These are phyloP conservation scores for Neonectria ditissima DNA, from an alignment of 2,329 filamentous ascomycete genomes.

Conservation along the genomic window DNA sequence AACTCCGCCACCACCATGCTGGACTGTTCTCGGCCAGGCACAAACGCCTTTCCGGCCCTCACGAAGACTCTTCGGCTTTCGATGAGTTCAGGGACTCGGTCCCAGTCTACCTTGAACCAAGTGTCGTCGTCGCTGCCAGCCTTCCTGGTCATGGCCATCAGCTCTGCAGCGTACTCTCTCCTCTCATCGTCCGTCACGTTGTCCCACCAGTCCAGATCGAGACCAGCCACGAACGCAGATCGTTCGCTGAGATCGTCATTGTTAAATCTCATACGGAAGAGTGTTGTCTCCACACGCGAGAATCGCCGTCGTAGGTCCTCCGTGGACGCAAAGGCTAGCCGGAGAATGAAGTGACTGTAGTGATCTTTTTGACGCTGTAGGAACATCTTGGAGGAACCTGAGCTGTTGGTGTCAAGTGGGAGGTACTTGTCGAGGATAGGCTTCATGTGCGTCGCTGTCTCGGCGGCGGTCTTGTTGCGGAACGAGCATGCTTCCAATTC, in stretches of 20 bases:
- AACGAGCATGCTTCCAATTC: conserved; percentile 96
- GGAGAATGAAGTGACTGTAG: conserved; percentile 96
- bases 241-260: conserved; percentile 81
- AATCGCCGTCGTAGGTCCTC: conserved; percentile 92
- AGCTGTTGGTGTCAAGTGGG: conserved; percentile 81
- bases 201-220: conserved; percentile 93
- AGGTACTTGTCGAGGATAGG: conserved; percentile 89
- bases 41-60: conserved; percentile 86
- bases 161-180: conserved; percentile 68
- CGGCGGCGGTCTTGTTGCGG: conserved; percentile 85
- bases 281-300: conserved; percentile 84
- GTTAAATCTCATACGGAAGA: conserved; percentile 86
- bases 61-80: conserved; percentile 83
- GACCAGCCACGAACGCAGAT: conserved; percentile 77
- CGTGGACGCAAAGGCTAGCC: conserved; percentile 90
- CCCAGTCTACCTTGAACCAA: conserved; percentile 98
- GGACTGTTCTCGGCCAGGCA: conserved; percentile 86
- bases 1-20: conserved; percentile 94
- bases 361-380: conserved; percentile 92
- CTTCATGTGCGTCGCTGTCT: conserved; percentile 86
- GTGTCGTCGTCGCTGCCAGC: conserved; percentile 75
- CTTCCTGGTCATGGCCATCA: conserved; percentile 64
- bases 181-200: conserved; percentile 83
- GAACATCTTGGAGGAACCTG: conserved; percentile 67
- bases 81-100: conserved; percentile 89